Percentiles rank a stretch among this genome's conserved stretches.
Evolutionary conservation across 1,139 yeast genomes (phyloP).

Genomic region (Candida sanyaensis): DNA sequence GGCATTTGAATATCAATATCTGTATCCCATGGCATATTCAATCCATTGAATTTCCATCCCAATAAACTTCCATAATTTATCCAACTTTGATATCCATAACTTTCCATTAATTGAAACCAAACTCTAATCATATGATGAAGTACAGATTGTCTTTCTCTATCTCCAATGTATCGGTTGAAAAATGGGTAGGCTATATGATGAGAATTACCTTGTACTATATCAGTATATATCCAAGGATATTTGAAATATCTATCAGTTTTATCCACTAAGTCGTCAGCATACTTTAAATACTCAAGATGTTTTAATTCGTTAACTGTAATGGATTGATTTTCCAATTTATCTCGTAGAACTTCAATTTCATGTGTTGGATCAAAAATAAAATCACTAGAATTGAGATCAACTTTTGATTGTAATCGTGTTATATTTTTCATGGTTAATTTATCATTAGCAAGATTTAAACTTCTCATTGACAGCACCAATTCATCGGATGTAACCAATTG

Average conservation of each 20-base stretch:
- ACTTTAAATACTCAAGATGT: slow-evolving; percentile 31
- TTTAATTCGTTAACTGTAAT: slow-evolving; percentile 22
- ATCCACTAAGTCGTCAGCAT: slow-evolving; percentile 32
- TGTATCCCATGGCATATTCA: slow-evolving; percentile 71
- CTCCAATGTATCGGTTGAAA: slow-evolving; percentile 40
- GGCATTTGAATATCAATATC: slow-evolving; percentile 70
- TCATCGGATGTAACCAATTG: slow-evolving; percentile 10
- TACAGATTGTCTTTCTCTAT: slow-evolving; percentile 44
- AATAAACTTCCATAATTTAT: slow-evolving; percentile 67
- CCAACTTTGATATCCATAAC: slow-evolving; percentile 58
- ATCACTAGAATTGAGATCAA: slow-evolving; percentile 25
- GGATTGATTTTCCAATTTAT: slow-evolving; percentile 17
- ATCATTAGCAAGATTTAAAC: slow-evolving; percentile 3
- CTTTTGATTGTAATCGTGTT: slow-evolving; percentile 14
- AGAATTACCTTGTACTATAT: slow-evolving; percentile 40
- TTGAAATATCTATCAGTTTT: slow-evolving; percentile 39
- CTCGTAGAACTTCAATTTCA: slow-evolving; percentile 28
- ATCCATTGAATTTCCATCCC: slow-evolving; percentile 72
- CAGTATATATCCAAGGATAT: slow-evolving; percentile 47
- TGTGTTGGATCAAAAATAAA: slow-evolving; percentile 35
- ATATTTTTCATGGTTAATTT: slow-evolving; percentile 13
- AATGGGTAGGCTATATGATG: slow-evolving; percentile 53
- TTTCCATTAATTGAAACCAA: slow-evolving; percentile 60
- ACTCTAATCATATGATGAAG: slow-evolving; percentile 52
- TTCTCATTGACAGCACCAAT: slow-evolving; percentile 15